Evolutionary conservation across 306 rosid species (phyloP).

Genomic region (Vigna reflexopilosa): DNA sequence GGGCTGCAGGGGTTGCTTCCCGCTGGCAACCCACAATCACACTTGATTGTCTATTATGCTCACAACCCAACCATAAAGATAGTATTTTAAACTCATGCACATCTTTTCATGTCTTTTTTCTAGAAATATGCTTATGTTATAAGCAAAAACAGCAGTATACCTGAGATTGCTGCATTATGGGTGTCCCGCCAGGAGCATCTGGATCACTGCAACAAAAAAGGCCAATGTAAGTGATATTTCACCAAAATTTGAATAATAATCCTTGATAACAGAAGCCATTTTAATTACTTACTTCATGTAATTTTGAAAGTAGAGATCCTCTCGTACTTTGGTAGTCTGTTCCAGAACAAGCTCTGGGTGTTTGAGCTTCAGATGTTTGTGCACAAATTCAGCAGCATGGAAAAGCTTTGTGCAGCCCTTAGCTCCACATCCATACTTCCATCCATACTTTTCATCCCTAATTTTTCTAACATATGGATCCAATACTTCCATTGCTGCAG

Average conservation of each 20-base stretch:
- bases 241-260: slow-evolving; percentile 1
- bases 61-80: slow-evolving; percentile 12
- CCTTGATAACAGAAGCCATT: slow-evolving; percentile 15
- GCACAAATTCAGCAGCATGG: slow-evolving; percentile 97
- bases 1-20: not conserved
- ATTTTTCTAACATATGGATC: slow-evolving; percentile 94
- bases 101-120: slow-evolving; percentile 1
- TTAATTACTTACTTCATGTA: slow-evolving; percentile 86
- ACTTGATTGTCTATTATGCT: not conserved
- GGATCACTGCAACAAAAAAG: slow-evolving; percentile 70
- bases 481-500: slow-evolving; percentile 81
- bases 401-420: slow-evolving; percentile 99
- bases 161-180: slow-evolving; percentile 96
- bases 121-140: slow-evolving; percentile 3
- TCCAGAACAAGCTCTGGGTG: slow-evolving; percentile 91
- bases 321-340: slow-evolving; percentile 81
- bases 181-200: slow-evolving; percentile 94
- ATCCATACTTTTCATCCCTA: slow-evolving; percentile 98
- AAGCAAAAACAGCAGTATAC: slow-evolving; percentile 50
- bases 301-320: slow-evolving; percentile 89
- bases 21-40: not conserved
- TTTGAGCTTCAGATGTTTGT: slow-evolving; percentile 91
- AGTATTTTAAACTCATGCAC: slow-evolving; percentile 16
- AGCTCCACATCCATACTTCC: slow-evolving; percentile 99
- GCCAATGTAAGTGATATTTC: slow-evolving; percentile 44